These are phyloP conservation scores for Cenchrus americanus DNA, from an alignment of 176 grass and related monocot genomes.

Conservation along the genomic window DNA sequence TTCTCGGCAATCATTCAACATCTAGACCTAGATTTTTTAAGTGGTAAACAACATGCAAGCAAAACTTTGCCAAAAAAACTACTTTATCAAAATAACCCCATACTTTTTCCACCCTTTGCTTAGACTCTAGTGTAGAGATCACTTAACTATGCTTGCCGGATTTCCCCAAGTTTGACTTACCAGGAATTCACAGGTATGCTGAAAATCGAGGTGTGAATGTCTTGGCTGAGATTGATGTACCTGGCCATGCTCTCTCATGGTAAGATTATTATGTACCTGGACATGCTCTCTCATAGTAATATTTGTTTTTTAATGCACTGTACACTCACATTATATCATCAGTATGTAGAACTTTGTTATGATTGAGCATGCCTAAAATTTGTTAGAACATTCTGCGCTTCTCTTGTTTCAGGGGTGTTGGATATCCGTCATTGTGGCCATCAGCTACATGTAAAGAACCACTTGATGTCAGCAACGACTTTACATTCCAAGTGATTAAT, in stretches of 20 bases:
- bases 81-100: background rate
- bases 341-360: constrained; percentile 25
- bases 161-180: constrained; percentile 24
- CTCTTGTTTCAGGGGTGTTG: constrained; percentile 65
- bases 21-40: constrained; percentile 7
- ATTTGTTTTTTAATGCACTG: background rate
- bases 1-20: constrained; percentile 16
- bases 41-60: background rate
- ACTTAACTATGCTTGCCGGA: constrained; percentile 17
- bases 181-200: constrained; percentile 77
- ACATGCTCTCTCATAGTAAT: constrained; percentile 82
- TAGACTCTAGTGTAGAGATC: constrained; percentile 15
- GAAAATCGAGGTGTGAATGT: constrained; percentile 86
- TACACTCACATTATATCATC: background rate
- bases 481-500: constrained; percentile 85
- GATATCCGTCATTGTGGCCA: constrained; percentile 88
- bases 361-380: background rate
- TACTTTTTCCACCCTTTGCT: background rate
- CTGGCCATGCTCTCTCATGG: constrained; percentile 91
- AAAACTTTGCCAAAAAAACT: background rate
- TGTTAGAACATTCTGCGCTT: background rate
- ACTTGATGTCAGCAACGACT: constrained; percentile 85
- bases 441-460: constrained; percentile 75
- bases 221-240: constrained; percentile 96
- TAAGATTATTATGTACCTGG: constrained; percentile 79